Evolutionary conservation across 2,329 filamentous ascomycete species (phyloP), one percentile per base, ranked within the genome.

Genomic region (Ustulina deusta): DNA sequence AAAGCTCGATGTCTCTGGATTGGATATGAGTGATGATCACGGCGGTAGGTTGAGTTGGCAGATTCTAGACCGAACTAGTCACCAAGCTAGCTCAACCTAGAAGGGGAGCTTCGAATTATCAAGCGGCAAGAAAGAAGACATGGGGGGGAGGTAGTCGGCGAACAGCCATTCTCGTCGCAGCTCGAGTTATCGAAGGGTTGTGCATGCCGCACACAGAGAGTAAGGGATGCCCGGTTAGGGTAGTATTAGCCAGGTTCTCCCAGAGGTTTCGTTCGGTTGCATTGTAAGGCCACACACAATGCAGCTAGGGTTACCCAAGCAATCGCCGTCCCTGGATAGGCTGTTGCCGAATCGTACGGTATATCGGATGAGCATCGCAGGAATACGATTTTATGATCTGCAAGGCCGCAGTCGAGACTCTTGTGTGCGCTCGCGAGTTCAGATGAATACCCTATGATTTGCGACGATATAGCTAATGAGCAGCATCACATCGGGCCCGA

Each of bases 301-400:
- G 38, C 25, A 15, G 54, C 29, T 42, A n/a, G 15, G 15, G 25
- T 29, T 27, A n/a, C 36, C 54, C 36, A n/a, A 6, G 6, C 52
- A 40, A n/a, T n/a, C 54, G n/a, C 25, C 32, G 36, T 40, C 20
- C 25, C 22, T 42, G 32, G 49, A 42, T 55, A 42, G 54, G 54
- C 54, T 20, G 22, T 29, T 40, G 25, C 54, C 20, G 9, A 56
- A 56, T 56, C 54, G 36, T 42, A 56, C 38, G 54, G 54, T 29
- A 40, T 15, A 56, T 56, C 54, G 54, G 44, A 56, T 40, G 54
- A 56, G 54, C 36, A 11, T 32, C 36, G 13, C 34, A 29, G 44
- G 54, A 6, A 56, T 40, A 56, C 15, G 36, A 3, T 27, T 56
- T 27, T 29, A 13, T 6, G 36, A 29, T 42, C 34, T 29, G 15